Conservation (phyloP, 306 rosid species). For the Vicia villosa region DNA sequence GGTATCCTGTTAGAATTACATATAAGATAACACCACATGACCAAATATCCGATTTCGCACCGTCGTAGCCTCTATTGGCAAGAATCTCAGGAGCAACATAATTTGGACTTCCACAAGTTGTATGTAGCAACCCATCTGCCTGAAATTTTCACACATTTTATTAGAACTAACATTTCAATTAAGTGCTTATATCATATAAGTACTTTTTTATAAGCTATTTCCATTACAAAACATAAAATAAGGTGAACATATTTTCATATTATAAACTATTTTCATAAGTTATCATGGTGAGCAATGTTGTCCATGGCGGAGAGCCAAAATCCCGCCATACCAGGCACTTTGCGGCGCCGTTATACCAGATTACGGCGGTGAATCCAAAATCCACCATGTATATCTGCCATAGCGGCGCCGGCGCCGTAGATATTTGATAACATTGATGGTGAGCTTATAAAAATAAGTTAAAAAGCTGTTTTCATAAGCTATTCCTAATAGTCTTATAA, state of each 20-base stretch:
- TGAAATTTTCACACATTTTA: constrained; percentile 40
- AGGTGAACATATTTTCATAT: background rate
- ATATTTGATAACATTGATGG: too few species aligned
- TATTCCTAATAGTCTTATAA: background rate
- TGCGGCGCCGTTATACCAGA: too few species aligned
- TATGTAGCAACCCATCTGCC: constrained; percentile 88
- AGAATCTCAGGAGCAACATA: constrained; percentile 97
- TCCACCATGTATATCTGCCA: too few species aligned
- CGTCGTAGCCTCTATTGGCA: constrained; percentile 82
- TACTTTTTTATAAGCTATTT: background rate
- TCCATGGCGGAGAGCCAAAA: too few species aligned
- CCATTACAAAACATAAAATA: background rate
- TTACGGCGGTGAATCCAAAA: too few species aligned
- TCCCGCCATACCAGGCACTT: too few species aligned
- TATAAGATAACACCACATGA: constrained; percentile 93
- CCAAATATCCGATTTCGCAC: constrained; percentile 91
- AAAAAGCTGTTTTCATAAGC: background rate
- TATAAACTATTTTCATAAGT: background rate
- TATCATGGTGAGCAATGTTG: background rate
- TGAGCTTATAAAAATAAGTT: background rate
- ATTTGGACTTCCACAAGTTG: constrained; percentile 97
- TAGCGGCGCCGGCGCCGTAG: too few species aligned
- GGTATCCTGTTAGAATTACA: constrained; percentile 77
- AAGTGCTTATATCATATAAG: background rate
- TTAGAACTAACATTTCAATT: background rate